phyloP scores from a whole-genome alignment of 495 filamentous ascomycete species.

The Chaetomium tenue region DNA sequence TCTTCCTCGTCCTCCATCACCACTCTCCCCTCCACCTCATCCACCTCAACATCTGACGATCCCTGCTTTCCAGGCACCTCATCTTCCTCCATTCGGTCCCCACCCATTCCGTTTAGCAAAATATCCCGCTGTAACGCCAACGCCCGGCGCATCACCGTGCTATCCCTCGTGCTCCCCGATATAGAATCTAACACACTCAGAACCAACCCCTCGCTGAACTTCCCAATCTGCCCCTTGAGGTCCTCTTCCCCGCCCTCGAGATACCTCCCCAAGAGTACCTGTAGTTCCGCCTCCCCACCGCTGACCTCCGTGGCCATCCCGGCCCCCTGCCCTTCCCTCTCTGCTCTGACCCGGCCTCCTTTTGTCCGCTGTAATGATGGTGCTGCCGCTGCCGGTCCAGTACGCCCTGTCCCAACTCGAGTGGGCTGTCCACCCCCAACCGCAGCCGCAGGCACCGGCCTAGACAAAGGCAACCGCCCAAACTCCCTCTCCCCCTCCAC shows the following conservation, averaged over 20 bases:
- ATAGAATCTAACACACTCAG: slow-evolving; percentile 37
- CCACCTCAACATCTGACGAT: slow-evolving; percentile 27
- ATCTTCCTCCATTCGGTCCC: slow-evolving; percentile 26
- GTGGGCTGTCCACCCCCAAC: no score
- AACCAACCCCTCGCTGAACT: slow-evolving; percentile 32
- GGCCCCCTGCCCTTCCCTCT: no score
- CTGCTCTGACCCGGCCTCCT: no score
- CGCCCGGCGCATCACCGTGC: slow-evolving; percentile 36
- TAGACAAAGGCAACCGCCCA: no score
- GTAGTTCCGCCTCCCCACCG: slow-evolving; percentile 14
- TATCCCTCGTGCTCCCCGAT: slow-evolving; percentile 36
- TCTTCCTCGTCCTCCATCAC: slow-evolving; percentile 23
- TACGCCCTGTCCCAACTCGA: no score
- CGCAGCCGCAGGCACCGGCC: no score
- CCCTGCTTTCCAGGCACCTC: slow-evolving; percentile 17
- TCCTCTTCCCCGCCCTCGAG: slow-evolving; percentile 25
- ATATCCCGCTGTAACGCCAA: slow-evolving; percentile 36
- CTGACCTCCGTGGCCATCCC: no score
- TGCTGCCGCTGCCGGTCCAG: no score
- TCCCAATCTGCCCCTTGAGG: slow-evolving; percentile 27
- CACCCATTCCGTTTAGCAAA: slow-evolving; percentile 16
- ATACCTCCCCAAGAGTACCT: slow-evolving; percentile 14
- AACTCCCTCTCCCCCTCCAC: background rate
- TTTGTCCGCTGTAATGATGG: no score
- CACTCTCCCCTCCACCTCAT: slow-evolving; percentile 30